Percentiles rank a stretch among this genome's conserved stretches.
Conservation (phyloP, 495 filamentous ascomycete genomes). For the Penicillium chermesinum region DNA sequence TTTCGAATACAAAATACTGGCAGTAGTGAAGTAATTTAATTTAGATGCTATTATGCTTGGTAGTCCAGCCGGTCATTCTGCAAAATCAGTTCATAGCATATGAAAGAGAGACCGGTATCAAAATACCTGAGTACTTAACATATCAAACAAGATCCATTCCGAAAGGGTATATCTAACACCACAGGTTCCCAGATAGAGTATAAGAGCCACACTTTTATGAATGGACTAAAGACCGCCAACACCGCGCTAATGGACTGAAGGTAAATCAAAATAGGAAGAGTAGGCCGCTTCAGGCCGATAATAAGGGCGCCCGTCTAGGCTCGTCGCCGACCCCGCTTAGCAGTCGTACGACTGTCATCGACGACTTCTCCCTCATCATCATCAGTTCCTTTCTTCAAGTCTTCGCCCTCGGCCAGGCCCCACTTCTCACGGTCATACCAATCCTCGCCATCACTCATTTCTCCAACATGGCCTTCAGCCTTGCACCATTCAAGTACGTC, state of each 20-base stretch:
- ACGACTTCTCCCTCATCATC: slow-evolving; percentile 80
- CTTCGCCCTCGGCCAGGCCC: slow-evolving; percentile 65
- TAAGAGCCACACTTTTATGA: neutral
- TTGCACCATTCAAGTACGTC: slow-evolving; percentile 81
- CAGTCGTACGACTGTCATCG: slow-evolving; percentile 71
- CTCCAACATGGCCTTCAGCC: slow-evolving; percentile 82
- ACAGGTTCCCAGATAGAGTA: slow-evolving; percentile 2
- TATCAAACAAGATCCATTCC: slow-evolving; percentile 12
- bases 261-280: neutral
- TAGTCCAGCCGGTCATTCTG: no score
- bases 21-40: no score
- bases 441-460: slow-evolving; percentile 88
- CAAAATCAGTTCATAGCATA: neutral
- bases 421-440: slow-evolving; percentile 93
- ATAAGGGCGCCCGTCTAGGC: slow-evolving; percentile 26
- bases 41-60: no score
- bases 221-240: slow-evolving; percentile 21
- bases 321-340: slow-evolving; percentile 48
- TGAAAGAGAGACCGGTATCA: neutral
- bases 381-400: slow-evolving; percentile 85
- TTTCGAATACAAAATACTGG: neutral
- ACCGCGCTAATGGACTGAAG: slow-evolving; percentile 22
- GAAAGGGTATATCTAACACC: slow-evolving; percentile 19
- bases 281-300: no score
- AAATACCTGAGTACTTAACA: neutral